Evolutionary conservation across 345 rosid genomes (phyloP).

Genomic region (Eucalyptus erythrocorys): DNA sequence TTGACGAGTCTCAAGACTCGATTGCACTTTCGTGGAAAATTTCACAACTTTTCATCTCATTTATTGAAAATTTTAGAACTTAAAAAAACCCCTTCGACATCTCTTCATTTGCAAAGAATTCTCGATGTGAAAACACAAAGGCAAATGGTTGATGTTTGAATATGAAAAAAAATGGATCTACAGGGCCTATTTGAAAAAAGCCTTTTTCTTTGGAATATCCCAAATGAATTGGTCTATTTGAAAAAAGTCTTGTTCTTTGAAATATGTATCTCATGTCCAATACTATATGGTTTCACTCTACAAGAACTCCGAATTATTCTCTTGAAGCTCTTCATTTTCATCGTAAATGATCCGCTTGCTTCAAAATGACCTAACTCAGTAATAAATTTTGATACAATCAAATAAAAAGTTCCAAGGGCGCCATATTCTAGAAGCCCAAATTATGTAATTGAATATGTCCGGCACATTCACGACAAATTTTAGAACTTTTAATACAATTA

Average conservation of each 20-base stretch:
- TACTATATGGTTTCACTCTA: rapidly evolving
- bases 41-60: rapidly evolving
- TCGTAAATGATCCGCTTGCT: rapidly evolving
- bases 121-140: rapidly evolving
- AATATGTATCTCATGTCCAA: rapidly evolving
- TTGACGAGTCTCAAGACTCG: rapidly evolving
- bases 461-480: rapidly evolving
- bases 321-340: rapidly evolving
- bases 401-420: rapidly evolving
- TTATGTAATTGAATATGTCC: too few species aligned
- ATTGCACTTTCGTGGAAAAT: rapidly evolving
- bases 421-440: too few species aligned
- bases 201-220: rapidly evolving
- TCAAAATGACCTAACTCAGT: rapidly evolving
- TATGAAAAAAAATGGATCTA: too few species aligned
- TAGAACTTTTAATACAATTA: too few species aligned
- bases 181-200: too few species aligned
- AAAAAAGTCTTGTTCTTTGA: rapidly evolving
- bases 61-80: not conserved
- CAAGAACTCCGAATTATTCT: rapidly evolving
- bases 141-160: too few species aligned
- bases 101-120: too few species aligned
- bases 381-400: too few species aligned
- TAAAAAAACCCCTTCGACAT: too few species aligned
- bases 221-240: too few species aligned